Base-by-base conservation (phyloP, 1,284 basidiomycete species). In the Farysia itapuensis region DNA sequence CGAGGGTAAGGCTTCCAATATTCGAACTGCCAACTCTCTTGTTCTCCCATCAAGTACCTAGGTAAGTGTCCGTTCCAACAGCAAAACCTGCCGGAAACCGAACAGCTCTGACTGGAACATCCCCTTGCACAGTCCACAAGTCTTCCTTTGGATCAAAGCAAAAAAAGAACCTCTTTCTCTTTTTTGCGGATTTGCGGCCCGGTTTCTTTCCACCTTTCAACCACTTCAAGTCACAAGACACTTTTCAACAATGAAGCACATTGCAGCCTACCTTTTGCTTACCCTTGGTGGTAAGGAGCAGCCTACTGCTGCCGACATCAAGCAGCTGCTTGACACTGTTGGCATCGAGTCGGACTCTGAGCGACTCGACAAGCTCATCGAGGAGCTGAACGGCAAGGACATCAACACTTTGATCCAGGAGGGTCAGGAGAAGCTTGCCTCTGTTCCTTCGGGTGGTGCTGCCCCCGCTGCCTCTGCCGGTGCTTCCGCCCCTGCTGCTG, bases 301-400 rank as follows among this genome's bases (percentile, higher is more conserved):
- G 65, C 95, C 95, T 65, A 86, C 87, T 51, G 89, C 90, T 57
- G 84, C 79, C 43, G 94, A 97, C 80, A 83, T 99, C 82, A 93
- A 87, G 82, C 85, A 85, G 72, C 85, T 98, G 75, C 86, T 99
- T 68, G 80, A 79, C 64, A 83, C 87, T 57, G 94, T 92, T 74
- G 91, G 78, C 64, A 86, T 96, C 74, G 91, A 95, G 79, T 83
- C 86, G 43, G 93, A 98, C 69, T 83, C 87, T 4, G 86, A 85
- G 50, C 88, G 89, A 70, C 84, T 97, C 74, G 80, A 84, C 59
- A 89, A 85, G 79, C 84, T 99, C 79, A 82, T 98, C 78, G 84
- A 88, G 63, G 94, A 97, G 83, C 86, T 99, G 66, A 79, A 86
- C 70, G 93, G 88, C 81, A 99, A 97, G 84, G 85, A 89, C 79